Conservation (phyloP, 2,329 filamentous ascomycete species). For the Colletotrichum salicis region DNA sequence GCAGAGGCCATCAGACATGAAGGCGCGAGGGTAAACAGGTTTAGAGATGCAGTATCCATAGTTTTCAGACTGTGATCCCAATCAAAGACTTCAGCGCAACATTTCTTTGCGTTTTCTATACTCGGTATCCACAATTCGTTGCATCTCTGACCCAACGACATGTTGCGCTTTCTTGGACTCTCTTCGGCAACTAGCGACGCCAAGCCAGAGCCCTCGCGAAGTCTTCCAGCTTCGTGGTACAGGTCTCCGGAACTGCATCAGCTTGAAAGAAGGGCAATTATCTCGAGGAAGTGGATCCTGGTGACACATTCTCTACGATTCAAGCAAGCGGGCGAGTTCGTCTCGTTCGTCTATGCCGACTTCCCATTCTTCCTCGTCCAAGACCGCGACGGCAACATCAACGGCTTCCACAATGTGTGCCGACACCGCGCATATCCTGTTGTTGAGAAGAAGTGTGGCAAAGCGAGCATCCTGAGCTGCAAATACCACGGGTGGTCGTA, state of each 20-base stretch:
- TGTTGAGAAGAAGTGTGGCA: conserved; percentile 36
- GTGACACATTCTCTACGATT: conserved; percentile 39
- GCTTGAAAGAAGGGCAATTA: conserved; percentile 52
- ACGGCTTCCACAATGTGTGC: conserved; percentile 39
- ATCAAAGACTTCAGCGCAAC: background rate
- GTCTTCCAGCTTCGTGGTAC: conserved; percentile 42
- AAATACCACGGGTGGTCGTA: conserved; percentile 60
- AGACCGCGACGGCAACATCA: conserved; percentile 37
- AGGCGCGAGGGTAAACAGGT: background rate
- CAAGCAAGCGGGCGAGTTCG: conserved; percentile 36
- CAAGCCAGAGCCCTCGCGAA: conserved; percentile 32
- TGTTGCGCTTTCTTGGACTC: conserved; percentile 29
- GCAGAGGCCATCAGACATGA: background rate
- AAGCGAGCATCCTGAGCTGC: conserved; percentile 32
- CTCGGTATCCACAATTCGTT: conserved; percentile 1
- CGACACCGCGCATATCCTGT: conserved; percentile 38
- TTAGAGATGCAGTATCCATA: conserved; percentile 11
- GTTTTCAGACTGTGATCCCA: background rate
- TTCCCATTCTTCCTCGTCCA: conserved; percentile 39
- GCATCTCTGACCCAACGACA: background rate
- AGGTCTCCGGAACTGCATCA: conserved; percentile 48
- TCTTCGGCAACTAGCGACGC: background rate
- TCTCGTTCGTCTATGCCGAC: conserved; percentile 37
- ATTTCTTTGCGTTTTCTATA: background rate
- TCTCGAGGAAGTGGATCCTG: conserved; percentile 49